phyloP scores from a whole-genome alignment of 1,139 yeast genomes.

The Yamadazyma triangularis region DNA sequence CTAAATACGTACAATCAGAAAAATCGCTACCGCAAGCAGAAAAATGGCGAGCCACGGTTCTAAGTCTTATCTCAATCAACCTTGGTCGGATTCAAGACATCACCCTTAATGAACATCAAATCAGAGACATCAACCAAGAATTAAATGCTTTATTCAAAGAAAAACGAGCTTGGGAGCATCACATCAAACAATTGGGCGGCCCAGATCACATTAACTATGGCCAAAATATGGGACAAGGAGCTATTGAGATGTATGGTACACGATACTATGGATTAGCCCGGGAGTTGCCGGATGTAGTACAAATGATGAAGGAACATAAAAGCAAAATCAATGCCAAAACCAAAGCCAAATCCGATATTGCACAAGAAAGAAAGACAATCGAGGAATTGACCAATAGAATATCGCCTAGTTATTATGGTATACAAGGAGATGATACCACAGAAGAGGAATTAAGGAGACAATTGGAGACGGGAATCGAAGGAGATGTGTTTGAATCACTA shows the following conservation, averaged over 20 bases:
- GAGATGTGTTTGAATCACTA: no score
- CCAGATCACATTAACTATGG: conserved; percentile 47
- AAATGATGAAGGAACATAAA: no score
- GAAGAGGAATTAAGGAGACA: no score
- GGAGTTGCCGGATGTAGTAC: conserved; percentile 76
- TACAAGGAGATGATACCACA: no score
- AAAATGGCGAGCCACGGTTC: conserved; percentile 64
- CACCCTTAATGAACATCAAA: conserved; percentile 52
- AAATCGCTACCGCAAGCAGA: conserved; percentile 64
- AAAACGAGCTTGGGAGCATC: conserved; percentile 73
- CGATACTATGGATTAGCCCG: conserved; percentile 82
- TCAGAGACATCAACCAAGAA: conserved; percentile 73
- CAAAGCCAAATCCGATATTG: conserved; percentile 12
- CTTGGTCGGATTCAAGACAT: conserved; percentile 64
- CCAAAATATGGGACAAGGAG: conserved; percentile 19
- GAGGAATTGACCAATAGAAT: no score
- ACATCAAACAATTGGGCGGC: conserved; percentile 66
- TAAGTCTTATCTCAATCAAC: conserved; percentile 60
- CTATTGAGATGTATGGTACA: conserved; percentile 51
- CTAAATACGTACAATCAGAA: conserved; percentile 54
- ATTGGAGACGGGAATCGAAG: no score
- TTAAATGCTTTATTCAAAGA: conserved; percentile 67
- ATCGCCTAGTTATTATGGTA: no score
- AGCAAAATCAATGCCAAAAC: conserved; percentile 51
- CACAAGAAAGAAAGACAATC: conserved; percentile 9